A percentile compares a stretch with the other conserved stretches of the same genome.
These are phyloP conservation scores for Aurinia saxatilis DNA, from an alignment of 345 rosid genomes.

Conservation along the genomic window DNA sequence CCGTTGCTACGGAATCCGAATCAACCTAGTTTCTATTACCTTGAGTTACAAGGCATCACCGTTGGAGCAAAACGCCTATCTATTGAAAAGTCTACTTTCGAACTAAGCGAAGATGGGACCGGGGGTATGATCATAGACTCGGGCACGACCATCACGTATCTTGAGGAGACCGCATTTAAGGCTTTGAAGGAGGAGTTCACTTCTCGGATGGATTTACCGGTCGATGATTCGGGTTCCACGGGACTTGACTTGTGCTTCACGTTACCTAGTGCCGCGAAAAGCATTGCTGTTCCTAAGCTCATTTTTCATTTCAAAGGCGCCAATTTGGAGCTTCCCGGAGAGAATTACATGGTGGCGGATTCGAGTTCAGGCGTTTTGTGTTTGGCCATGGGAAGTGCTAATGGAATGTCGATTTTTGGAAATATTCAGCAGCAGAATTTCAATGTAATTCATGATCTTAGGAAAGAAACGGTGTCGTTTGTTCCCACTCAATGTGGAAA, in stretches of 20 bases:
- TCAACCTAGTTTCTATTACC: constrained; percentile 89
- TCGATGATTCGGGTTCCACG: constrained; percentile 40
- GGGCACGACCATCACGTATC: constrained; percentile 79
- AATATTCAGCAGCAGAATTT: constrained; percentile 88
- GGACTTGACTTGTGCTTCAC: constrained; percentile 89
- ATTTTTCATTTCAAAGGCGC: constrained; percentile 67
- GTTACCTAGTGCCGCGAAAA: constrained; percentile 31
- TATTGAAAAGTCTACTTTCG: constrained; percentile 57
- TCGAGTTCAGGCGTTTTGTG: constrained; percentile 50
- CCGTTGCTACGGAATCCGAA: constrained; percentile 50
- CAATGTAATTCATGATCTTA: constrained; percentile 64
- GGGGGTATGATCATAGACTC: constrained; percentile 95
- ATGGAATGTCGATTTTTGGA: constrained; percentile 85
- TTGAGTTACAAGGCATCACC: constrained; percentile 71
- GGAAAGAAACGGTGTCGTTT: constrained; percentile 61
- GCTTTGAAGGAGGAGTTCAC: constrained; percentile 46
- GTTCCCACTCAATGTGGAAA: constrained; percentile 54
- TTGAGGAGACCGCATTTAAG: constrained; percentile 50
- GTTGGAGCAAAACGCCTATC: constrained; percentile 61
- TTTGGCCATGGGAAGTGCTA: constrained; percentile 83
- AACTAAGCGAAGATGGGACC: constrained; percentile 57
- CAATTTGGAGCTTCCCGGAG: constrained; percentile 70
- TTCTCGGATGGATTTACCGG: constrained; percentile 41
- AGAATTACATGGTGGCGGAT: constrained; percentile 78
- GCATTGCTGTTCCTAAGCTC: constrained; percentile 57